Base-by-base conservation (phyloP, 345 rosid species). In the Erucastrum elatum region DNA sequence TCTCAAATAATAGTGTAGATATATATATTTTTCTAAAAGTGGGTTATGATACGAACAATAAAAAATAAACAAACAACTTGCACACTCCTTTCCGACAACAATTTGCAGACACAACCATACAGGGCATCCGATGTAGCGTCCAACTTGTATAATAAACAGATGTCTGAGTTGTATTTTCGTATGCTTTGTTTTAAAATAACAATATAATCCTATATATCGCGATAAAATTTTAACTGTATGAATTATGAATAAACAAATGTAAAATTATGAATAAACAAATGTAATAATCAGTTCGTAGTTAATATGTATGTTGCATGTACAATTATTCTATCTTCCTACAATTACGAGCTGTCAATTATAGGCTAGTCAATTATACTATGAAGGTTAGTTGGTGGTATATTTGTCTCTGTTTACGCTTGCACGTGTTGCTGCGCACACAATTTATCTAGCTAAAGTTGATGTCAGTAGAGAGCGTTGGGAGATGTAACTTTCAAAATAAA, bases 101-200 rank as follows among this genome's bases (percentile, higher is more conserved):
- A 21, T 21, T 44, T 63, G 44, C 60, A 64, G 1, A 70, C 44
- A 8, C 13, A 64, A 2, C 5, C 53, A 49, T 49, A 49, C 56
- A 59, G n/a, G 37, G 76, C 29, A 78, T 71, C 81, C 72, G 30
- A 78, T 65, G 77, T 10, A 68, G n/a, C 13, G 25, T 21, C 66
- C 61, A 8, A 17, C 29, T 6, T 27, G 25, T 72, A 9, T 13
- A 41, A 61, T 75, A 66, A 66, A 25, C 55, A 5, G 29, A 44
- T 29, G 62, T 4, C 15, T 30, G 53, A 49, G 15, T 26, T 35
- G 31, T 1, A 29, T 29, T 29, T 29, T 4, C 4, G 31, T 29
- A 29, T 3, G 31, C 4, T 29, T 29, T 29, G 31, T 29, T 29
- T 29, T 2, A 2, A 29, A 29, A 2, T 37, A 37, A 37, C 9